phyloP scores from a whole-genome alignment of 352 stramenopile genomes.

The Phytophthora sansomeana region DNA sequence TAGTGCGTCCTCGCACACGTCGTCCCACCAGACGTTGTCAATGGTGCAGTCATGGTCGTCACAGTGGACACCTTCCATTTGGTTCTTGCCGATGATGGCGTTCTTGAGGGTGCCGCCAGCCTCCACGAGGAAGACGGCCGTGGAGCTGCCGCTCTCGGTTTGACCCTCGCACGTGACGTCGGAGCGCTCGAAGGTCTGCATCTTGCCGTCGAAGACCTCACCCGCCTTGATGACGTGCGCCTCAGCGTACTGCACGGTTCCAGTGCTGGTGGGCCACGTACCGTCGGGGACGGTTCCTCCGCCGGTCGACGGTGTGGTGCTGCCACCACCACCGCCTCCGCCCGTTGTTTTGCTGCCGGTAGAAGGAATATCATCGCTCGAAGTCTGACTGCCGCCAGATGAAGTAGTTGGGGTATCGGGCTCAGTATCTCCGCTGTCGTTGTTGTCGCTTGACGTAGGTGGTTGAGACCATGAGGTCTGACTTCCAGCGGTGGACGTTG shows the following conservation, averaged over 20 bases:
- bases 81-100: slow-evolving; percentile 50
- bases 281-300: slow-evolving; percentile 10
- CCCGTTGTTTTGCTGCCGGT: slow-evolving; percentile 11
- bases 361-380: neutral
- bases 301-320: slow-evolving; percentile 6
- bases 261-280: slow-evolving; percentile 17
- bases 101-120: too few species aligned
- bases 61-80: too few species aligned
- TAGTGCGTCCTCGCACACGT: slow-evolving; percentile 30
- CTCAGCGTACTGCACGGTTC: slow-evolving; percentile 21
- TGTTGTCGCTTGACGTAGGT: too few species aligned
- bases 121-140: too few species aligned
- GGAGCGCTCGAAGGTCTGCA: slow-evolving; percentile 56
- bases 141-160: too few species aligned
- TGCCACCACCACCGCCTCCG: slow-evolving; percentile 2
- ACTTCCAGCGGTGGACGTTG: neutral
- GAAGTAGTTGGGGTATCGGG: too few species aligned
- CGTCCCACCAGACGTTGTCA: slow-evolving; percentile 20
- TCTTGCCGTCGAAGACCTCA: slow-evolving; percentile 30
- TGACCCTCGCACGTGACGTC: too few species aligned
- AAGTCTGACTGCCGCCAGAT: slow-evolving; percentile 8
- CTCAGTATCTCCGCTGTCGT: slow-evolving; percentile 1
- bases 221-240: slow-evolving; percentile 42
- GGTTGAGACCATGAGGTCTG: neutral
- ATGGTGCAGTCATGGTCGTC: too few species aligned